Evolutionary conservation across 2,329 filamentous ascomycete genomes (phyloP).

Genomic region (Colletotrichum caudatum): DNA sequence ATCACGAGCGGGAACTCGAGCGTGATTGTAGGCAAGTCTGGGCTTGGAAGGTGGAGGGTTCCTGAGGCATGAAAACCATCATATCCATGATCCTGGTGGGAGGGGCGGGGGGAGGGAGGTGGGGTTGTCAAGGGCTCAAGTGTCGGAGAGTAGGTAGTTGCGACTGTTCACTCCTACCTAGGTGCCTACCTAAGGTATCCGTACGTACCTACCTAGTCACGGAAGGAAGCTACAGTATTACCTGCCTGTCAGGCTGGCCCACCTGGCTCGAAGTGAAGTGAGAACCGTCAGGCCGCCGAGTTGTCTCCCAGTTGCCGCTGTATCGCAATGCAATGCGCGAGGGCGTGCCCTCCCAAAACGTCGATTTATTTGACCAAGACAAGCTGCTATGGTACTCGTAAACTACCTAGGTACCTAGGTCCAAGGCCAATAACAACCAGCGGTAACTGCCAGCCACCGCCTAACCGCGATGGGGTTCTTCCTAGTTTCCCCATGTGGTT

Average conservation of each 20-base stretch:
- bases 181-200: no score
- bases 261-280: neutral
- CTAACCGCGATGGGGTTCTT: neutral
- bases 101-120: neutral
- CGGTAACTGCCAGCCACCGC: slow-evolving; percentile 8
- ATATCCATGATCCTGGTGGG: neutral
- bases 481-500: slow-evolving; percentile 2
- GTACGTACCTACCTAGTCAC: neutral
- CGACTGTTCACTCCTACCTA: neutral
- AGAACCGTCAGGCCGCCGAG: neutral
- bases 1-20: slow-evolving; percentile 15
- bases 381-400: no score
- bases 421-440: neutral
- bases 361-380: neutral
- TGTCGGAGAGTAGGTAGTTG: neutral
- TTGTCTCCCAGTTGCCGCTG: neutral
- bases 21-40: slow-evolving; percentile 15
- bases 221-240: neutral
- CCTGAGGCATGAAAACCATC: slow-evolving; percentile 12
- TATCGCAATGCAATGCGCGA: neutral
- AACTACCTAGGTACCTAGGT: neutral
- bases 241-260: neutral
- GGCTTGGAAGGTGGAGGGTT: neutral
- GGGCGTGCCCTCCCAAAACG: neutral
- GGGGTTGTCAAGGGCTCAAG: slow-evolving; percentile 3